These are phyloP conservation scores for Globisporangium echinulatum DNA, from an alignment of 352 stramenopile species.

Conservation along the genomic window DNA sequence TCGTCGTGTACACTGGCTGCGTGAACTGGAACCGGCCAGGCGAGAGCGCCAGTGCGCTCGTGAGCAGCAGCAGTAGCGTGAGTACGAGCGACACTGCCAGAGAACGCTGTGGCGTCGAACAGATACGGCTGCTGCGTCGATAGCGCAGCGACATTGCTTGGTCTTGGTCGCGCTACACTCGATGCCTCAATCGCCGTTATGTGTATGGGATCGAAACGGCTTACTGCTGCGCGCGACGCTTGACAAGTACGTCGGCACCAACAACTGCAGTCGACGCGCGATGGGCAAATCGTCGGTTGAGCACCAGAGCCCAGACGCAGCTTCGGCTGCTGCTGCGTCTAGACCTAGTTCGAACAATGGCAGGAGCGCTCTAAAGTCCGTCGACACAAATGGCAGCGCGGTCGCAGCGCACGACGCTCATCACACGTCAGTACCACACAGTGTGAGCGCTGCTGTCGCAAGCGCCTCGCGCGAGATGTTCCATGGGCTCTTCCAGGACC, in stretches of 20 bases:
- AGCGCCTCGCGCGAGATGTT: constrained; percentile 49
- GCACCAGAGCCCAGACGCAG: constrained; percentile 12
- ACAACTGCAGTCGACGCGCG: too few species aligned
- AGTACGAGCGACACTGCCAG: too few species aligned
- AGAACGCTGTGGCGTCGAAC: too few species aligned
- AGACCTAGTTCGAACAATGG: not conserved
- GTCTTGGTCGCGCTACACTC: too few species aligned
- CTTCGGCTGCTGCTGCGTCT: constrained; percentile 2
- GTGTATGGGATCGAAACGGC: not conserved
- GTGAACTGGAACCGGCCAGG: constrained; percentile 56
- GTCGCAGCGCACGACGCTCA: not conserved
- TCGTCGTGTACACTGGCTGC: constrained; percentile 45
- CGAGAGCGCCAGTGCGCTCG: constrained; percentile 2
- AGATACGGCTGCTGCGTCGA: too few species aligned
- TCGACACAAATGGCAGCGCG: not conserved
- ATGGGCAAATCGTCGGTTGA: constrained; percentile 26
- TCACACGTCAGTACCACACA: not conserved
- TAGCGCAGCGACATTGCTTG: too few species aligned
- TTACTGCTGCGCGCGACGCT: not conserved
- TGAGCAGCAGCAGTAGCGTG: not conserved
- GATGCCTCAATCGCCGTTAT: too few species aligned
- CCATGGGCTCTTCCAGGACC: constrained; percentile 60
- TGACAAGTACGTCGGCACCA: not conserved
- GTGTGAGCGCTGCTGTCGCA: not conserved
- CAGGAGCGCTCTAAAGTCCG: not conserved